Evolutionary conservation across 2,329 filamentous ascomycete genomes (phyloP).

Genomic region (Dactylellina sp.): DNA sequence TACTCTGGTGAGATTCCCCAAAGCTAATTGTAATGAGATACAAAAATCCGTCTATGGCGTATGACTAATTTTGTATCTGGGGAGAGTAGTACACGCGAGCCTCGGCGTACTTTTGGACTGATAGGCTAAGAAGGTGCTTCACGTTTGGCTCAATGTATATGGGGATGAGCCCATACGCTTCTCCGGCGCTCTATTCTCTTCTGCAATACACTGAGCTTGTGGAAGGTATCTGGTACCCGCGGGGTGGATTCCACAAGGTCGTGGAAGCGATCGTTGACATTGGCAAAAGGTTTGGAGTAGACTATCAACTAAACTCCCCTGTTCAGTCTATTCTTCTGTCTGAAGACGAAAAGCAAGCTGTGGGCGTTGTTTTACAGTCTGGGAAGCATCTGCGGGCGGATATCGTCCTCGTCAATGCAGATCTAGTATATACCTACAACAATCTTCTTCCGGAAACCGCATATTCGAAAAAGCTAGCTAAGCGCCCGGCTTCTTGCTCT

Average conservation of each 20-base stretch:
- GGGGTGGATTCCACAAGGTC: slow-evolving; percentile 76
- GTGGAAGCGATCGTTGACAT: slow-evolving; percentile 74
- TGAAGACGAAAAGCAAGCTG: slow-evolving; percentile 68
- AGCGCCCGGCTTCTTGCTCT: slow-evolving; percentile 42
- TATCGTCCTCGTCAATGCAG: slow-evolving; percentile 75
- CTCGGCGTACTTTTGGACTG: slow-evolving; percentile 76
- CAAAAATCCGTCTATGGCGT: too few relatives aligned
- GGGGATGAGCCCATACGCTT: slow-evolving; percentile 82
- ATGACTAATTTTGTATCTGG: neutral
- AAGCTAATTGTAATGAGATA: slow-evolving; percentile 64
- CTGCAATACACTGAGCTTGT: slow-evolving; percentile 80
- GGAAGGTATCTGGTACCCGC: slow-evolving; percentile 81
- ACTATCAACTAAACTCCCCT: slow-evolving; percentile 72
- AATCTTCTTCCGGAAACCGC: slow-evolving; percentile 71
- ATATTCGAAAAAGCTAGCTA: slow-evolving; percentile 41
- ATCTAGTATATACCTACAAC: slow-evolving; percentile 79
- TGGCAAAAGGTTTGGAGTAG: slow-evolving; percentile 72
- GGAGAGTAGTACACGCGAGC: slow-evolving; percentile 69
- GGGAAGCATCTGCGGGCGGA: slow-evolving; percentile 74
- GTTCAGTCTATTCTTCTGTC: slow-evolving; percentile 71
- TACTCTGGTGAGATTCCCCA: slow-evolving; percentile 73
- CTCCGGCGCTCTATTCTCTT: slow-evolving; percentile 78
- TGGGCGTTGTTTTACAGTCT: slow-evolving; percentile 71
- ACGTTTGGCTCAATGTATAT: slow-evolving; percentile 86
- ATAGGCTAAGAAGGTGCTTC: slow-evolving; percentile 76